Percentiles rank a stretch among this genome's conserved stretches.
These are phyloP conservation scores for Silene uniflora DNA, from an alignment of 148 eudicot genomes.

Conservation along the genomic window DNA sequence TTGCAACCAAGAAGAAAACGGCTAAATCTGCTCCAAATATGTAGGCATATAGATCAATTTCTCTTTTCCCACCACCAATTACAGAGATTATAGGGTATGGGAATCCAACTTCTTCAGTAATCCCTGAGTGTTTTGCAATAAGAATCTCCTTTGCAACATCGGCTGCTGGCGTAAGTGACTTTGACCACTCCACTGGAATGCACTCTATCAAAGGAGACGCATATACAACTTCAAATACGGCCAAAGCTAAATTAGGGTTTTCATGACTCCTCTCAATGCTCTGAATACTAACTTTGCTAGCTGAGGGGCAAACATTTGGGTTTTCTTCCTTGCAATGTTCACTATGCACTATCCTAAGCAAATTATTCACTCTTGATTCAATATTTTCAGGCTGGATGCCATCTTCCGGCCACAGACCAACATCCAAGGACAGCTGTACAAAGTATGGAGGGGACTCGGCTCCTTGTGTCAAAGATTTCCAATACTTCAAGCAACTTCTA, in stretches of 20 bases:
- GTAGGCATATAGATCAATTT: constrained; percentile 92
- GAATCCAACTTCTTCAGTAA: constrained; percentile 64
- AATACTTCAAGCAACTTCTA: constrained; percentile 58
- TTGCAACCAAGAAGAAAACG: constrained; percentile 91
- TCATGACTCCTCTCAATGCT: constrained; percentile 87
- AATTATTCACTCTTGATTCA: constrained; percentile 73
- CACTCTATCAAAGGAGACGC: constrained; percentile 67
- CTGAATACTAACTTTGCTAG: constrained; percentile 83
- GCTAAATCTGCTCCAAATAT: constrained; percentile 91
- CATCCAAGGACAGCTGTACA: constrained; percentile 90
- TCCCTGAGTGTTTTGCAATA: constrained; percentile 52
- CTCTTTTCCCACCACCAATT: constrained; percentile 96
- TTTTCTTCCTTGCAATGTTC: constrained; percentile 62
- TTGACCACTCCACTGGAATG: constrained; percentile 46
- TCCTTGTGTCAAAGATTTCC: constrained; percentile 85
- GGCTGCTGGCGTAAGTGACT: constrained; percentile 90
- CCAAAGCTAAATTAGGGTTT: constrained; percentile 67
- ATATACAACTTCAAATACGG: constrained; percentile 92
- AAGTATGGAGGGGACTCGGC: constrained; percentile 98
- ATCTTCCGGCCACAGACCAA: constrained; percentile 86
- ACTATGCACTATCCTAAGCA: constrained; percentile 67
- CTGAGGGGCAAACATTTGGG: constrained; percentile 50
- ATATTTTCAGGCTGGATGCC: constrained; percentile 96
- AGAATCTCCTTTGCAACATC: constrained; percentile 93
- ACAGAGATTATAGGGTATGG: constrained; percentile 80